phyloP scores from a whole-genome alignment of 805 yeast genomes.

The Candida nitratophila region DNA sequence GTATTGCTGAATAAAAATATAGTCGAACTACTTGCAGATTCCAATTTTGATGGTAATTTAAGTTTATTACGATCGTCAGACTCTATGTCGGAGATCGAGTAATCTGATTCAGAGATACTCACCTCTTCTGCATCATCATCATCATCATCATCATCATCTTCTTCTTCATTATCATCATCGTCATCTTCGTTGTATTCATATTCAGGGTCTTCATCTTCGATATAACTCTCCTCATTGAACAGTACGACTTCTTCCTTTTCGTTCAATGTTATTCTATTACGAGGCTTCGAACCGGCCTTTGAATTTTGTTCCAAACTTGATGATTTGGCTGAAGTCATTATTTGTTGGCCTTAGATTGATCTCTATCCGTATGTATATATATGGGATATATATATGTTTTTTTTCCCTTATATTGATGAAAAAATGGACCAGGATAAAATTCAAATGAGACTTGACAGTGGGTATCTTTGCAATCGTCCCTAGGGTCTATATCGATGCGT shows the following conservation, averaged over 20 bases:
- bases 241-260: not conserved
- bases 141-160: conserved; percentile 3
- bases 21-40: not conserved
- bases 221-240: conserved; percentile 1
- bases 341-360: no score
- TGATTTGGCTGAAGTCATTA: not conserved
- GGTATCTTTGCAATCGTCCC: no score
- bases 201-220: conserved; percentile 6
- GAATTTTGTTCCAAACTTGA: not conserved
- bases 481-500: no score
- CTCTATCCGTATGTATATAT: no score
- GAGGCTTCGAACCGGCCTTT: not conserved
- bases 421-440: no score
- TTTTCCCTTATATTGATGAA: no score
- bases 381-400: no score
- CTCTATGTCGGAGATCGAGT: conserved; percentile 2
- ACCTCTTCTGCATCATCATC: conserved; percentile 3
- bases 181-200: not conserved
- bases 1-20: conserved; percentile 8
- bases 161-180: conserved; percentile 10
- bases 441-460: no score
- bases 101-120: conserved; percentile 10
- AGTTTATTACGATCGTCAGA: not conserved
- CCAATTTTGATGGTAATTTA: not conserved
- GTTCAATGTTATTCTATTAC: not conserved